These are phyloP conservation scores for Massospora cicadina DNA, from an alignment of 371 early-diverging fungal species.

Conservation along the genomic window DNA sequence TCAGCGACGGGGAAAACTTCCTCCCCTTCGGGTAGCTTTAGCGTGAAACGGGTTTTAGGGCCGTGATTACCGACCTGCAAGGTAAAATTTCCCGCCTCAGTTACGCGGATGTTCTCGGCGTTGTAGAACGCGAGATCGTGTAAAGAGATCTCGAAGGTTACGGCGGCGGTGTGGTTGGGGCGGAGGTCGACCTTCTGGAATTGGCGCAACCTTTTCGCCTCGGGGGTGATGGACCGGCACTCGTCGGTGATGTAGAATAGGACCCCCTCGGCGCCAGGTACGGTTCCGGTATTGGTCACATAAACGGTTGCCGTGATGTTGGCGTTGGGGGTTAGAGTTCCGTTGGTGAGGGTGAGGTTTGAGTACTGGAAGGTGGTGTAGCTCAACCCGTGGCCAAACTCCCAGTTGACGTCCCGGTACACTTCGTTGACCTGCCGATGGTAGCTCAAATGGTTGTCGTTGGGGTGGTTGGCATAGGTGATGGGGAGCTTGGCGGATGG, in stretches of 20 bases:
- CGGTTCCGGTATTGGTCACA: slow-evolving; percentile 29
- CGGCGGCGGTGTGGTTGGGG: slow-evolving; percentile 20
- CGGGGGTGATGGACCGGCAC: slow-evolving; percentile 25
- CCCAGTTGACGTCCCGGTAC: neutral
- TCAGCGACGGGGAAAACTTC: too few relatives aligned
- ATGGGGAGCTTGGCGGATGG: slow-evolving; percentile 28
- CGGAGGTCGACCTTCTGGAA: slow-evolving; percentile 30
- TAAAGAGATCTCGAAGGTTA: slow-evolving; percentile 24
- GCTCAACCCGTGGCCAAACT: slow-evolving; percentile 42
- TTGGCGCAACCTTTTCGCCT: slow-evolving; percentile 23
- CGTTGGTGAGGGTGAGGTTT: slow-evolving; percentile 17
- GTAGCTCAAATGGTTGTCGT: slow-evolving; percentile 17
- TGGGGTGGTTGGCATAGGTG: slow-evolving; percentile 32
- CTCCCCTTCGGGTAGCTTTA: too few relatives aligned
- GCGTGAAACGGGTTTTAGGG: too few relatives aligned
- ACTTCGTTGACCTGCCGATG: slow-evolving; percentile 16
- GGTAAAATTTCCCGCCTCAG: slow-evolving; percentile 22
- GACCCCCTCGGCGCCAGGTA: slow-evolving; percentile 32
- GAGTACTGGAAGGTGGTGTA: slow-evolving; percentile 32
- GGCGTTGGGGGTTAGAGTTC: slow-evolving; percentile 1
- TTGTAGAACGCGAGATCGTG: slow-evolving; percentile 23
- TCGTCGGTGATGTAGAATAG: slow-evolving; percentile 37
- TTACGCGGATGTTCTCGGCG: slow-evolving; percentile 17
- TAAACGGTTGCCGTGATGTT: slow-evolving; percentile 17
- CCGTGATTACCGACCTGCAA: slow-evolving; percentile 28